phyloP scores from a whole-genome alignment of 2,329 filamentous ascomycete species.

The Penicillium sumatraense region DNA sequence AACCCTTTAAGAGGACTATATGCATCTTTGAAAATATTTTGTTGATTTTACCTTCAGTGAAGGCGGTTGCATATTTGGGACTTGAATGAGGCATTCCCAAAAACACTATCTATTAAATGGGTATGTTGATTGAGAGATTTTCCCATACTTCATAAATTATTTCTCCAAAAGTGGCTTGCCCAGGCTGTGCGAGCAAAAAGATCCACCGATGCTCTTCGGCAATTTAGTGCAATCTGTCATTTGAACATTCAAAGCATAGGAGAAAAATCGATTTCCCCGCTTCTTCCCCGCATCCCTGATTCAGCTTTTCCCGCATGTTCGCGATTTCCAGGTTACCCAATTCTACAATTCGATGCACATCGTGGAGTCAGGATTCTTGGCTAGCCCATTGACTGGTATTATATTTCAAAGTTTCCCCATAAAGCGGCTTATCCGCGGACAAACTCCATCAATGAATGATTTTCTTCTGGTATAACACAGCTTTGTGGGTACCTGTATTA shows the following conservation, averaged over 20 bases:
- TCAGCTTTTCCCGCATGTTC: not conserved
- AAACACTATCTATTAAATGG: not conserved
- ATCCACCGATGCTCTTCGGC: not conserved
- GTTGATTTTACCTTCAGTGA: not conserved
- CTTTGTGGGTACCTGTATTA: not conserved
- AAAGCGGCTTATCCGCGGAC: not conserved
- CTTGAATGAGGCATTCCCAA: not conserved
- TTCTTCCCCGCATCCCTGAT: slow-evolving; percentile 11
- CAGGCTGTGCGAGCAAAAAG: not conserved
- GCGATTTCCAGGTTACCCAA: not conserved
- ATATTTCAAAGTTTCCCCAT: too few relatives aligned
- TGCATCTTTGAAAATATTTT: not conserved
- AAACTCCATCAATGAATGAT: not conserved
- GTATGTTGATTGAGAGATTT: not conserved
- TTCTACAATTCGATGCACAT: not conserved
- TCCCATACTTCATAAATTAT: not conserved
- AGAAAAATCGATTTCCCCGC: not conserved
- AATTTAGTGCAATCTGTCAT: not conserved
- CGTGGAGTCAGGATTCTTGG: not conserved
- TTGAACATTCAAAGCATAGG: not conserved
- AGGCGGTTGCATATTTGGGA: not conserved
- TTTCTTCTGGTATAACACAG: not conserved
- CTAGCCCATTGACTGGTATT: not conserved
- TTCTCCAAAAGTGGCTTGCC: not conserved
- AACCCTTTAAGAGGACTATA: not conserved